Evolutionary conservation across 192 early-diverging fungal species (phyloP).

Genomic region (Coemansia sp.): DNA sequence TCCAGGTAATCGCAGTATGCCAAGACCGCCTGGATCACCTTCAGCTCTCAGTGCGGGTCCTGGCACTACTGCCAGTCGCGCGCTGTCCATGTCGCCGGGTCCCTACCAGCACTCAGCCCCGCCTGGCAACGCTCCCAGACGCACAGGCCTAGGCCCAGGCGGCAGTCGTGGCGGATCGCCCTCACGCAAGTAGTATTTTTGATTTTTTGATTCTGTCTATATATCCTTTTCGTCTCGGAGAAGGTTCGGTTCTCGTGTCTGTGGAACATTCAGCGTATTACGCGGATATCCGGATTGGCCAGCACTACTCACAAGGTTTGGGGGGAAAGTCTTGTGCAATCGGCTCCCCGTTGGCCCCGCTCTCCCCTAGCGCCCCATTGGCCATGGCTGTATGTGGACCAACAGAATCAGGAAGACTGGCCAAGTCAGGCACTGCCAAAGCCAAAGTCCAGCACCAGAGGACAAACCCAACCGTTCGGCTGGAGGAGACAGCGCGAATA

Average conservation of each 20-base stretch:
- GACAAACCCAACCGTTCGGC: not conserved
- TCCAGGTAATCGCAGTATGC: constrained; percentile 18
- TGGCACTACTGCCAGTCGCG: constrained; percentile 2
- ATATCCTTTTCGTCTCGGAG: not conserved
- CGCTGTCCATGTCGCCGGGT: constrained; percentile 19
- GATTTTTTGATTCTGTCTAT: not conserved
- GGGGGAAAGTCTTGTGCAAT: too few species aligned
- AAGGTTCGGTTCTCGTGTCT: not conserved
- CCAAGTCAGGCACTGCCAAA: not conserved
- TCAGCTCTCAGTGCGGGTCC: constrained; percentile 3
- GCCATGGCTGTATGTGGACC: not conserved
- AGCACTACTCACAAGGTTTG: too few species aligned
- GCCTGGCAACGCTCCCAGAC: not conserved
- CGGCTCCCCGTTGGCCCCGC: too few species aligned
- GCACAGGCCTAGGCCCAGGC: constrained; percentile 14
- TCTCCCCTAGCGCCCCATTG: not conserved
- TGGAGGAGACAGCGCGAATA: not conserved
- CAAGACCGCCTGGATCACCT: constrained; percentile 24
- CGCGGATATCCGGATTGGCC: constrained; percentile 1
- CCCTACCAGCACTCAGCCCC: constrained; percentile 13
- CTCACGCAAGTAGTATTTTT: constrained; percentile 15
- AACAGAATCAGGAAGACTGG: not conserved
- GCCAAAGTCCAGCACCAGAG: not conserved
- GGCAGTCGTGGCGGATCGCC: constrained; percentile 38
- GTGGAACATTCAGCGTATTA: not conserved